phyloP scores from a whole-genome alignment of 495 filamentous ascomycete species.

The Penicillium malachiteum region DNA sequence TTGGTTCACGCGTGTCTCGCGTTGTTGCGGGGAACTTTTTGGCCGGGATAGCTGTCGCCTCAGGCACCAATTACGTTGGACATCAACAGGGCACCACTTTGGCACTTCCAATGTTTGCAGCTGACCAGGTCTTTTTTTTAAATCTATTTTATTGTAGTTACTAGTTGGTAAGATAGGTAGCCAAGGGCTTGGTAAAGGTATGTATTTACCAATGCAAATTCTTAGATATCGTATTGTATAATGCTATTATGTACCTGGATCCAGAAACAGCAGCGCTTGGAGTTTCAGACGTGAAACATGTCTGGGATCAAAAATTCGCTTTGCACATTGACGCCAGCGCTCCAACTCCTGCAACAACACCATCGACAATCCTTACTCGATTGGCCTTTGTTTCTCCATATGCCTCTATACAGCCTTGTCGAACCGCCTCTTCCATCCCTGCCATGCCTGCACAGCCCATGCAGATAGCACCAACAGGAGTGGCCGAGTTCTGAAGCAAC shows the following conservation, averaged over 20 bases:
- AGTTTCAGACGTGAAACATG: background rate
- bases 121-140: too few relatives aligned
- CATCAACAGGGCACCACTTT: constrained; percentile 13
- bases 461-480: constrained; percentile 51
- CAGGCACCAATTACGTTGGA: constrained; percentile 25
- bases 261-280: too few relatives aligned
- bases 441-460: constrained; percentile 90
- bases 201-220: background rate
- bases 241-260: too few relatives aligned
- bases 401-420: constrained; percentile 61
- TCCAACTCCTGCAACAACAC: constrained; percentile 74
- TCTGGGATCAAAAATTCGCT: constrained; percentile 31
- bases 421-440: constrained; percentile 79
- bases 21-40: constrained; percentile 37
- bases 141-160: background rate
- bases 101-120: too few relatives aligned
- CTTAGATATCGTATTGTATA: background rate
- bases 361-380: constrained; percentile 74
- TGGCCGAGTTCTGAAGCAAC: constrained; percentile 53
- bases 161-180: too few relatives aligned
- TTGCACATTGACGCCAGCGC: constrained; percentile 55
- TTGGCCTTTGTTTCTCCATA: constrained; percentile 60
- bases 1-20: constrained; percentile 39
- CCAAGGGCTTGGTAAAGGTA: too few relatives aligned
- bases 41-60: constrained; percentile 24